phyloP scores from a whole-genome alignment of 345 rosid species.

The Eucalyptus albens region DNA sequence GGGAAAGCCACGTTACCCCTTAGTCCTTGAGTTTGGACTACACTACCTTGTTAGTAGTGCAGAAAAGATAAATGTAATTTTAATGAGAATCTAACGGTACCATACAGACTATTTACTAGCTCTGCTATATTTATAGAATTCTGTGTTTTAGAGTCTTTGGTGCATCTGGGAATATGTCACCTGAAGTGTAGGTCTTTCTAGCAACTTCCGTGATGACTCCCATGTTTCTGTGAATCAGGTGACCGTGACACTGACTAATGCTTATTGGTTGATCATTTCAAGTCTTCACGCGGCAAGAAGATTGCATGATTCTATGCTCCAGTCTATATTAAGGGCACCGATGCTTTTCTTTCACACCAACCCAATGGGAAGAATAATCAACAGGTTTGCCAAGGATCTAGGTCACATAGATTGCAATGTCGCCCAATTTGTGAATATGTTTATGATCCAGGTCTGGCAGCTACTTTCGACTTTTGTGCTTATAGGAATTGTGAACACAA shows the following conservation, averaged over 20 bases:
- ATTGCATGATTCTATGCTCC: slow-evolving; percentile 72
- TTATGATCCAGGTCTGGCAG: slow-evolving; percentile 66
- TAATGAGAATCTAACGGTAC: background rate
- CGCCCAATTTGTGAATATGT: slow-evolving; percentile 53
- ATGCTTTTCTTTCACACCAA: slow-evolving; percentile 93
- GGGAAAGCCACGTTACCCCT: background rate
- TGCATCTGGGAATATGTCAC: background rate
- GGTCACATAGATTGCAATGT: slow-evolving; percentile 86
- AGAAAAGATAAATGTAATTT: too few species aligned
- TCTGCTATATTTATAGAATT: background rate
- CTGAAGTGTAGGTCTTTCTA: background rate
- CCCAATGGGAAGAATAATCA: slow-evolving; percentile 17
- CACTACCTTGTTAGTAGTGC: background rate
- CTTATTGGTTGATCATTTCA: slow-evolving; percentile 72
- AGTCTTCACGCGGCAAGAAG: slow-evolving; percentile 78
- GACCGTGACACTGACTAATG: slow-evolving; percentile 16
- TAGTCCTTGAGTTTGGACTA: background rate
- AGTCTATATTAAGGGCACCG: slow-evolving; percentile 76
- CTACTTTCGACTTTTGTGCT: slow-evolving; percentile 87
- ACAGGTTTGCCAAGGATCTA: slow-evolving; percentile 87
- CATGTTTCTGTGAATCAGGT: background rate
- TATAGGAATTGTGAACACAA: slow-evolving; percentile 74
- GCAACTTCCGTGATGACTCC: background rate
- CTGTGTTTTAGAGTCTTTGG: background rate
- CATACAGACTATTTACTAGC: background rate